Evolutionary conservation across 2,329 filamentous ascomycete species (phyloP), one percentile per base, ranked within the genome.

Genomic region (Conoideocrella luteorostrata): DNA sequence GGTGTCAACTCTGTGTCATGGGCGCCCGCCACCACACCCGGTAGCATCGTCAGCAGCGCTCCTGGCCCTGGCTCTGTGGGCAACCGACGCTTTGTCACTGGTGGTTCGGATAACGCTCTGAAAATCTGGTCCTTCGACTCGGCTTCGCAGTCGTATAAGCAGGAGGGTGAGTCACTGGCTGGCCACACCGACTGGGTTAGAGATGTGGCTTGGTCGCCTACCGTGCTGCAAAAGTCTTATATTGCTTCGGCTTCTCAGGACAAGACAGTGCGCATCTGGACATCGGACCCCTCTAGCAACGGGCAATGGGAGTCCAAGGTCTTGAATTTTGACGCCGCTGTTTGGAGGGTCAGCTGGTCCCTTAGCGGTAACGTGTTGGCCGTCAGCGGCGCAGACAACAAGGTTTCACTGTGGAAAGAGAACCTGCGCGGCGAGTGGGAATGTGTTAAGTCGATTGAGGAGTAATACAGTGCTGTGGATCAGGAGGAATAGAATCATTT

Each of bases 331-430:
- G 91, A 96, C 49, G 82, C 85, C 4, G 84, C 90, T 37, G 78
- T 95, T 47, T 98, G 93, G 93, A 82, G 93, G 44, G 93, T 96
- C 36, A 96, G 88, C 74, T 98, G 93, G 93, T 95, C 89, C 56
- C 73, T 97, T 61, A 95, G 88, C 65, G 93, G 93, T 41, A 98
- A 98, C 63, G 90, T 97, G 17, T 74, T 98, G 56, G 93, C 93
- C 9, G 88, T 96, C 50, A 93, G 86, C 61, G 88, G 88, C 30
- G 88, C 86, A 21, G 91, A 98, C 68, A 98, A 98, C 74, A 90
- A 94, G 70, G 90, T 98, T 44, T 94, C 85, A 43, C 68, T 98
- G 64, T 98, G 91, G 91, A 98, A 97, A 77, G 93, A 98, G 77
- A 95, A 95, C 63, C 72, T 98, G 56, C 86, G 86, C 63, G 93